Evolutionary conservation across 225 moss, liverwort and hornwort genomes (phyloP), one percentile per base, ranked within the genome.

Genomic region (Lunularia cruciata): DNA sequence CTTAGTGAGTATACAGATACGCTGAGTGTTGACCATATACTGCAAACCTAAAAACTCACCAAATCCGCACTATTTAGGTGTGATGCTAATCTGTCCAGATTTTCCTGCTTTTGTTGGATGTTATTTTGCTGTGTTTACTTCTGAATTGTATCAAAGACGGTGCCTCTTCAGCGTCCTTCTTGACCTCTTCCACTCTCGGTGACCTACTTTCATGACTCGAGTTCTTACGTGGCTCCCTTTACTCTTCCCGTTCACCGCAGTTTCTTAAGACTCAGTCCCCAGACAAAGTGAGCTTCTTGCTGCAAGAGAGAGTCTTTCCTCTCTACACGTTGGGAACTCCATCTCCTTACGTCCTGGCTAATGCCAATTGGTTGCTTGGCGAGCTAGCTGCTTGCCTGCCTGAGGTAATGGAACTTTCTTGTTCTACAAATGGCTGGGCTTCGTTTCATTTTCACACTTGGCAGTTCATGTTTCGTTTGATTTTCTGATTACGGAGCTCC

Each of bases 281-380:
- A 72, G 91, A 91, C 67, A 76, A 79, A 75, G 85, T 95, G 70
- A 83, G 76, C 57, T 60, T 75, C 59, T 55, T 95, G 56, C 83
- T 95, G 55, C 91, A 80, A 81, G 83, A 78, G 47, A 83, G 94
- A 48, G 86, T 95, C 52, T 88, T 95, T 27, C 91, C 91, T 48
- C 85, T 89, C 59, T 91, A 95, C 68, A 67, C 85, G 20, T 83
- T 89, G 89, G 75, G 79, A 69, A 77, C 82, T 73, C 94, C 94
- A 52, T 83, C 87, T 60, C 94, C 91, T 30, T 91, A 89, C 77
- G 86, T 95, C 25, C 63, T 95, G 73, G 94, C 91, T 56, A 95
- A 85, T 60, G 86, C 91, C 25, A 95, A 95, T 73, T 91, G 94
- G 94, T 85, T 95, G 79, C 87, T 95, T 52, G 94, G 94, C 71